Evolutionary conservation across 306 rosid genomes (phyloP), one percentile per base, ranked within the genome.

Genomic region (Cucurbita argyrosperma): DNA sequence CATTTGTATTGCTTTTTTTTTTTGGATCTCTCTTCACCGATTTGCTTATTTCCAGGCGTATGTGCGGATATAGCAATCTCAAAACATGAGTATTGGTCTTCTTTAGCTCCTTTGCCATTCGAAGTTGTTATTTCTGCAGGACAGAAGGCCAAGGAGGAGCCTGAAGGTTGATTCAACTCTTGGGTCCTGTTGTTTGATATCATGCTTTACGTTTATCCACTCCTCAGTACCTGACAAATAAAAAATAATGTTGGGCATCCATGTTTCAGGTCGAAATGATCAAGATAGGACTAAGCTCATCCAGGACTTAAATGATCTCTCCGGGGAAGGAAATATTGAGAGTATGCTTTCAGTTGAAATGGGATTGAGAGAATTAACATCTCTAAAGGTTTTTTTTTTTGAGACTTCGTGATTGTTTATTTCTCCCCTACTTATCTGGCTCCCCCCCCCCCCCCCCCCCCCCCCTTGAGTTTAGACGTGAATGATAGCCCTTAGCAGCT

Each of bases 321-420:
- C 87, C 0, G 96, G 97, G 62, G 97, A 92, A 85, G 97, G 97
- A 82, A 90, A 92, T 80, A 90, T 92, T 74, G 97, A 92, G 86
- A 92, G 88, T 77, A 92, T 90, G 97, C 97, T 92, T 85, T 90
- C 96, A 76, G 96, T 92, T 71, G 96, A 92, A 86, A 90, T 90
- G 97, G 97, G 95, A 61, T 81, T 90, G 85, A 87, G 88, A 84
- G 95, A 92, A 78, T 78, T 92, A 77, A 84, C 92, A 43, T 89
- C 94, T 79, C 78, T 92, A 38, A 92, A 92, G 97, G 97, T 90
- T 58, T 9, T 19, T 1, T 46, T 67, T 45, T 67, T 10, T 13
- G 0, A 66, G 35, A 42, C 2, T 66, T 66, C 5, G 35, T 19
- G 10, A 6, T 42, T 65, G 26, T 43, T 5, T 5, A 50, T 13